Percentiles rank a stretch among this genome's conserved stretches.
These are phyloP conservation scores for Metarhizium guizhouense DNA, from an alignment of 2,329 filamentous ascomycete species.

Conservation along the genomic window DNA sequence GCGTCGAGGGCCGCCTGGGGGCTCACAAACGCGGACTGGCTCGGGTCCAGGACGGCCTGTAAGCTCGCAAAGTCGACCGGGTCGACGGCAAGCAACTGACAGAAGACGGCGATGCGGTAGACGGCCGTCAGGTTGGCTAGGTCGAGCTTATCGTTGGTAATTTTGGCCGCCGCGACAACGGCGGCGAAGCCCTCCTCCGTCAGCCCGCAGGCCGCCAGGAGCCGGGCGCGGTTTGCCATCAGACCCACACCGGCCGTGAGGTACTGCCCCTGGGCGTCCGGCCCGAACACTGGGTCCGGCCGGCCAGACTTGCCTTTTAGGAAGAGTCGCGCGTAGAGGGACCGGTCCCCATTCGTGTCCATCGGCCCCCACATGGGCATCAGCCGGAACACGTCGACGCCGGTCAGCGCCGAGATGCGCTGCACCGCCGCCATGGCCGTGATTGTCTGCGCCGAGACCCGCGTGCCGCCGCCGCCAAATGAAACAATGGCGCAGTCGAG, in stretches of 20 bases:
- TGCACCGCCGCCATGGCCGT: not conserved
- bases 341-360: not conserved
- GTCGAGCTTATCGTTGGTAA: not conserved
- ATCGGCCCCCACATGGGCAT: not conserved
- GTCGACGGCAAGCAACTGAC: not conserved
- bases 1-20: no score
- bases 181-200: no score
- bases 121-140: not conserved
- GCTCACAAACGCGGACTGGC: no score
- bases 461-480: not conserved
- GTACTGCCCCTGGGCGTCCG: not conserved
- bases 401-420: not conserved
- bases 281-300: not conserved
- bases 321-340: not conserved
- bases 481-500: not conserved
- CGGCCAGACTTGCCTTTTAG: not conserved
- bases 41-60: not conserved
- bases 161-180: not conserved
- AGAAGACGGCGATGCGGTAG: not conserved
- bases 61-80: not conserved
- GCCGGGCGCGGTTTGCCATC: not conserved
- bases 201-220: not conserved
- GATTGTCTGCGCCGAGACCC: not conserved
- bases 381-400: not conserved
- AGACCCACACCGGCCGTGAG: not conserved